Base-by-base conservation (phyloP, 2,329 filamentous ascomycete genomes). In the Helotiales sp. region DNA sequence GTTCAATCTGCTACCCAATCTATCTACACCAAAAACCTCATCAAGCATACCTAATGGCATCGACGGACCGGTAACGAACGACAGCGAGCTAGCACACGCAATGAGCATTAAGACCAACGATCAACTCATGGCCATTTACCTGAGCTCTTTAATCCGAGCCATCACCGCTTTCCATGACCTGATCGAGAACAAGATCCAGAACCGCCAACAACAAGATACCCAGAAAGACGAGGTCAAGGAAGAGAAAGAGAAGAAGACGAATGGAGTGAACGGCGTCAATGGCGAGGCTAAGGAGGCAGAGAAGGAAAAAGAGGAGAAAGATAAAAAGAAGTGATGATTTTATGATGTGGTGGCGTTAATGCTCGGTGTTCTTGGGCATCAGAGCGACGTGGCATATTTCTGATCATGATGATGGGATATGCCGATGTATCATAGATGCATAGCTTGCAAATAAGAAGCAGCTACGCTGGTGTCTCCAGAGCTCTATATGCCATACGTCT, bases 101-200 rank as follows among this genome's bases (percentile, higher is more conserved):
- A 96, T 99, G 92, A 96, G 91, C 77, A 86, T 96, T 78, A 99
- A 99, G 85, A 98, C 93, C 58, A 99, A 99, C 72, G 95, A 99
- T 74, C 95, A 99, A 79, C 84, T 99, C 64, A 97, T 99, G 90
- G 87, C 93, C 52, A 98, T 99, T 74, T 99, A 99, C 76, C 82
- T 99, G 54, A 96, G 91, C 77, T 96, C 91, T 78, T 79, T 98
- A 79, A 98, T 99, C 76, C 85, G 95, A 61, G 95, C 95, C 57
- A 99, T 99, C 71, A 98, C 95, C 12, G 95, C 95, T 7, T 99
- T 98, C 87, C 95, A 99, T 75, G 95, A 99, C 73, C 79, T 99
- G 66, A 99, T 99, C 66, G 95, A 99, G 80, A 99, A 99, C 81
- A 99, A 99, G 84, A 97, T 98, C 67, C 93, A 98, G 79, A 99